These are phyloP conservation scores for Starmerella potacharoeniae DNA, from an alignment of 805 yeast species.

Conservation along the genomic window DNA sequence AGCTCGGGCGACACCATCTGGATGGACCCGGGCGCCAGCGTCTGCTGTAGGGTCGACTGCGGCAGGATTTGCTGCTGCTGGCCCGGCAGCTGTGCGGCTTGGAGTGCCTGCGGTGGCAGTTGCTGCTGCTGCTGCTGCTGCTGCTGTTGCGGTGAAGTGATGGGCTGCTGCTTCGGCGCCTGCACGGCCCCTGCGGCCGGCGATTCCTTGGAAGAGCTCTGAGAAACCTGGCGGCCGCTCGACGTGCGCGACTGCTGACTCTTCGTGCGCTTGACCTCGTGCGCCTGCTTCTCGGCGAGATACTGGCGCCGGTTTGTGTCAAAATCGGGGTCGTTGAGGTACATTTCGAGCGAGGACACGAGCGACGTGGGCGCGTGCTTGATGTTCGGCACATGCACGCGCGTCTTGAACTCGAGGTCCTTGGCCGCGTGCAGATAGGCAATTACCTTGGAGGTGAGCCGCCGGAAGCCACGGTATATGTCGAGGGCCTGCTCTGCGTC, in stretches of 20 bases:
- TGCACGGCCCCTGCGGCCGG: neutral
- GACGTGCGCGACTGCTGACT: conserved; percentile 1
- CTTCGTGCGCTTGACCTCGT: conserved; percentile 21
- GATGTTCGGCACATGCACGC: conserved; percentile 86
- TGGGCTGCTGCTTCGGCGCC: neutral
- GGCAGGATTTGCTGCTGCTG: conserved; percentile 8
- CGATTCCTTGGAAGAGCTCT: neutral
- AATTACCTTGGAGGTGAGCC: conserved; percentile 76
- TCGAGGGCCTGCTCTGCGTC: conserved; percentile 83
- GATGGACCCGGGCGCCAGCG: conserved; percentile 12
- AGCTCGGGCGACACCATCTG: conserved; percentile 6
- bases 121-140: conserved; percentile 8
- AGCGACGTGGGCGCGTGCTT: conserved; percentile 95
- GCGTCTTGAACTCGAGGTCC: conserved; percentile 73
- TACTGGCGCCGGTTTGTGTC: conserved; percentile 70
- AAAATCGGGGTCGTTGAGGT: conserved; percentile 74
- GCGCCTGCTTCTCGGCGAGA: conserved; percentile 49
- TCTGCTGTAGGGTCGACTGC: neutral
- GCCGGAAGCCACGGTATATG: conserved; percentile 75
- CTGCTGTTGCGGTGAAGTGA: neutral
- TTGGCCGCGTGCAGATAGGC: conserved; percentile 82
- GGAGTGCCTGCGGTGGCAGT: conserved; percentile 6
- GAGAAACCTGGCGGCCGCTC: neutral
- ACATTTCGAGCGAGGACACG: conserved; percentile 76
- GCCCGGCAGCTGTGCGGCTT: neutral